Percentiles rank a stretch among this genome's conserved stretches.
Evolutionary conservation across 2,329 filamentous ascomycete species (phyloP).

Genomic region (Venturiaceae sp.): DNA sequence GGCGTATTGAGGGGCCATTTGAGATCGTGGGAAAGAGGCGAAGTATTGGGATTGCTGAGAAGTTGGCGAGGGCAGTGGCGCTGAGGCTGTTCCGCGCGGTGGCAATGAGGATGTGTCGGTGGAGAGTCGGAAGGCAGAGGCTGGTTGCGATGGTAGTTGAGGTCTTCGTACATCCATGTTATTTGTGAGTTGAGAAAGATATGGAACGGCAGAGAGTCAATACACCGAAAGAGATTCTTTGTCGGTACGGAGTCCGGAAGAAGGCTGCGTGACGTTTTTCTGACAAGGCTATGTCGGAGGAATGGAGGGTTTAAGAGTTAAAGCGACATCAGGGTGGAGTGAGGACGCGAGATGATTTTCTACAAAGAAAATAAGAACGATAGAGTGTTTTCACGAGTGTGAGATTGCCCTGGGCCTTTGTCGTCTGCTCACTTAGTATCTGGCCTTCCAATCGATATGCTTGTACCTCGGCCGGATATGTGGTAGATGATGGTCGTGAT

Average conservation of each 20-base stretch:
- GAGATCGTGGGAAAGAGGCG: conserved; percentile 12
- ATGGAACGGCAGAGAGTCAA: background rate
- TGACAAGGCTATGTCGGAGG: background rate
- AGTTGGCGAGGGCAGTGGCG: conserved; percentile 10
- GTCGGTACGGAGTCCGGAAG: background rate
- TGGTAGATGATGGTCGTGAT: too few relatives aligned
- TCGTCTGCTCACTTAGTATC: background rate
- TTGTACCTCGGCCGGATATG: too few relatives aligned
- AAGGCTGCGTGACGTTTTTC: background rate
- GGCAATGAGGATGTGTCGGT: conserved; percentile 15
- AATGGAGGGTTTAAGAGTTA: background rate
- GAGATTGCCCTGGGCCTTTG: too few relatives aligned
- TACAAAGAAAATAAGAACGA: background rate
- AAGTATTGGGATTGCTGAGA: conserved; percentile 6
- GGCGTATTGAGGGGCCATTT: conserved; percentile 15
- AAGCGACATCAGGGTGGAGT: background rate
- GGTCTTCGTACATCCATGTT: background rate
- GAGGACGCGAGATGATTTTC: background rate
- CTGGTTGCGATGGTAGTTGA: conserved; percentile 11
- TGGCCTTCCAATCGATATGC: too few relatives aligned
- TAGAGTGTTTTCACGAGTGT: background rate
- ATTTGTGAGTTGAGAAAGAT: background rate
- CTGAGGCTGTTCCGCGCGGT: conserved; percentile 15
- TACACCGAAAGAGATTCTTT: background rate
- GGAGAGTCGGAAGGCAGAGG: conserved; percentile 26